Evolutionary conservation across 805 yeast genomes (phyloP), one percentile per base, ranked within the genome.

Genomic region (Metschnikowia henanensis): DNA sequence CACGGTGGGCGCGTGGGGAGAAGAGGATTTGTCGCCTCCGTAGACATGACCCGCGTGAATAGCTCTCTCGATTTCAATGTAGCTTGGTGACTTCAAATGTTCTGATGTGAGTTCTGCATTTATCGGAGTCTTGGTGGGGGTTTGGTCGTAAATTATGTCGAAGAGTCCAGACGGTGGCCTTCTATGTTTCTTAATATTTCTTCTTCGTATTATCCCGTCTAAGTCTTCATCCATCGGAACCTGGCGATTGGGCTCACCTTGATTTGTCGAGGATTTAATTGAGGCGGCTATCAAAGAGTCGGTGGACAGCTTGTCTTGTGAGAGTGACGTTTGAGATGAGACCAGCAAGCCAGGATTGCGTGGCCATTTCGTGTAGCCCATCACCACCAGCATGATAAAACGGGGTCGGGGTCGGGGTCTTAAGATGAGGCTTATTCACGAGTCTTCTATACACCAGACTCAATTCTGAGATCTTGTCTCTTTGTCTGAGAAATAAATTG

Each of bases 31-130:
- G 15, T 25, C 31, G 19, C 37, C 34, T 6, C 30, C 37, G 15
- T 31, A 20, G 7, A 32, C 32, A 13, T 38, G 45, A 6, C 56
- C 56, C 4, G 45, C 38, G 5, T 36, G 37, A 20, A 52, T 42
- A 10, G 49, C 52, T 22, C 44, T 34, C 30, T 52, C 56, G 16
- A 52, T 52, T 18, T 44, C 38, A 15, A 48, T 41, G 22, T 52
- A 52, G 37, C 55, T 52, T 10, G 47, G 48, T 4, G 52, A 37
- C 25, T 42, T 41, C 32, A 37, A 20, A 19, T 30, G 38, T 15
- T 40, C 35, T 20, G 36, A 32, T 12, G 32, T 43, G 37, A 23
- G 17, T 29, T 32, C 23, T 17, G 38, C 1, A 22, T n/a, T 19
- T 8, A 15, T 15, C 9, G 15, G 37, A 15, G 47, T 22, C 19